Conservation (phyloP, 495 filamentous ascomycete genomes). For the Penicillium mononematosum region DNA sequence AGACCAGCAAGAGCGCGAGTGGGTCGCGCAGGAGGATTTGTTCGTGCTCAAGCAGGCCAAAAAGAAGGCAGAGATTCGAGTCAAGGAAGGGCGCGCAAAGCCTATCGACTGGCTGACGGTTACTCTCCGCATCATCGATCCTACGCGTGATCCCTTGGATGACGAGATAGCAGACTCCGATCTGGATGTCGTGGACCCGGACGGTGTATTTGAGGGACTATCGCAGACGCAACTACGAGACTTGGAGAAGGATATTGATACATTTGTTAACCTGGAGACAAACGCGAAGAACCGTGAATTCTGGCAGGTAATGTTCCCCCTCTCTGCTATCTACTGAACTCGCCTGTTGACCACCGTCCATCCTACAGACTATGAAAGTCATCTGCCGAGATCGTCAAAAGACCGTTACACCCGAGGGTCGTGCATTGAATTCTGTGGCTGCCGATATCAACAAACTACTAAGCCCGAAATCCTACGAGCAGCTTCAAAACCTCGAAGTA, state of each 20-base stretch:
- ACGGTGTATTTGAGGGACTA: conserved; percentile 76
- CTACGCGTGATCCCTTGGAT: conserved; percentile 72
- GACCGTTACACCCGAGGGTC: conserved; percentile 64
- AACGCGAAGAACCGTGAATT: conserved; percentile 77
- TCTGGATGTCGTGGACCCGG: conserved; percentile 77
- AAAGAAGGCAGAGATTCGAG: conserved; percentile 95
- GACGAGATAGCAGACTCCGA: conserved; percentile 78
- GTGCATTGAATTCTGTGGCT: conserved; percentile 76
- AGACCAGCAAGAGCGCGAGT: conserved; percentile 76
- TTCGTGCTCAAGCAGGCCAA: conserved; percentile 97
- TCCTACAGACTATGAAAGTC: conserved; percentile 67
- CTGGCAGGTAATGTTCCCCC: conserved; percentile 62
- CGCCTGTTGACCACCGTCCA: conserved; percentile 22
- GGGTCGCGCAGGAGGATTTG: conserved; percentile 90
- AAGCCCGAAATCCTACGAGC: conserved; percentile 80
- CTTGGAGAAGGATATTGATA: conserved; percentile 81
- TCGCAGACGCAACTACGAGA: conserved; percentile 68
- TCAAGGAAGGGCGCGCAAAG: conserved; percentile 88
- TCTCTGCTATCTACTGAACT: background rate
- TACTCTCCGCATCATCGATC: conserved; percentile 82
- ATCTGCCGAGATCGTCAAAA: conserved; percentile 78
- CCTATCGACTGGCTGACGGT: conserved; percentile 96
- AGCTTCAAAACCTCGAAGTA: conserved; percentile 77
- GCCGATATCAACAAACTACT: conserved; percentile 86
- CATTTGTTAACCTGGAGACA: conserved; percentile 77